Conservation (phyloP, 345 rosid species). For the Eucalyptus tenuipes region DNA sequence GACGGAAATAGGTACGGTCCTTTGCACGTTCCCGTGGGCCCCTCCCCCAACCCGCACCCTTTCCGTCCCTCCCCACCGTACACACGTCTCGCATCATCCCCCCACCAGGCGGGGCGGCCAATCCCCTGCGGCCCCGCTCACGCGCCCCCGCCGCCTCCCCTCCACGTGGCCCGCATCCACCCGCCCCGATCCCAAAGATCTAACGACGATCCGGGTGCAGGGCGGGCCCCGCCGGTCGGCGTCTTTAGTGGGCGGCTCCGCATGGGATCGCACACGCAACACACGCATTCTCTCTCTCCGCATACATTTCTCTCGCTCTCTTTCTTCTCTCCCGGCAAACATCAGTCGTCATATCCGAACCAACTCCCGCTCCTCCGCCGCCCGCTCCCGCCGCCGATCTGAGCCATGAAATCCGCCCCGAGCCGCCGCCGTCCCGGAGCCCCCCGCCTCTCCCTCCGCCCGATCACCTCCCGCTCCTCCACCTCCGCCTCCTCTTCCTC, state of each 20-base stretch:
- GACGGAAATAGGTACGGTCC: not conserved
- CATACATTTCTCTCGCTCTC: not conserved
- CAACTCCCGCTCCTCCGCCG: not conserved
- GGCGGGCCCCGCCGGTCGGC: not conserved
- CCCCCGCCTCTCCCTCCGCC: constrained; percentile 34
- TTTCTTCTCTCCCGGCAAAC: not conserved
- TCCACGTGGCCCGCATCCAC: not conserved
- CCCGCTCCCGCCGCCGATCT: not conserved
- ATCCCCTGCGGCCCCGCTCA: not conserved
- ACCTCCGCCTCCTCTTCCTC: constrained; percentile 68
- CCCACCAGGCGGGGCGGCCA: not conserved
- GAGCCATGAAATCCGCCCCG: not conserved
- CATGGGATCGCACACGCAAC: not conserved
- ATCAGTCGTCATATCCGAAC: not conserved
- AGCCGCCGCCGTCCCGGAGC: constrained; percentile 6
- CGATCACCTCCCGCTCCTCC: constrained; percentile 18
- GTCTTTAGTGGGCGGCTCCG: not conserved
- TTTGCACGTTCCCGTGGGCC: not conserved
- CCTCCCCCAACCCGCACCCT: not conserved
- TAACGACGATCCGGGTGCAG: rapidly evolving
- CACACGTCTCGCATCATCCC: not conserved
- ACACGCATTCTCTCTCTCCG: not conserved
- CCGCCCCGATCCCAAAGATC: not conserved
- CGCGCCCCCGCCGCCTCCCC: not conserved
- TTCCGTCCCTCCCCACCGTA: not conserved